A percentile compares a stretch with the other conserved stretches of the same genome.
Conservation (phyloP, 2,329 filamentous ascomycete genomes). For the Teratosphaeriaceae sp. region DNA sequence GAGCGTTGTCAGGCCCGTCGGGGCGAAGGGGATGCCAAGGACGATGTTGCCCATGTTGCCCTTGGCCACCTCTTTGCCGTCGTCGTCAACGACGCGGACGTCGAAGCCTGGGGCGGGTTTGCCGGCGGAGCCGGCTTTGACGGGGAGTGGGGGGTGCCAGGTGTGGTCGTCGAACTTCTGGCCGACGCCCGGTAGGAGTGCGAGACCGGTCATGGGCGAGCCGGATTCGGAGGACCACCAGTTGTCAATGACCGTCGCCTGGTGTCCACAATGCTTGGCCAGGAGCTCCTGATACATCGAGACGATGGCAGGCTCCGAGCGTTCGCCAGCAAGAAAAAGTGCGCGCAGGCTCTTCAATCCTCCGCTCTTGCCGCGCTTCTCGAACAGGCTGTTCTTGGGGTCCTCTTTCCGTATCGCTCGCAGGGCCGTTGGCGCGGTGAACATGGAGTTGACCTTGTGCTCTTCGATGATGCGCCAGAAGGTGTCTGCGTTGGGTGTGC, state of each 20-base stretch:
- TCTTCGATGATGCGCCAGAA: slow-evolving; percentile 86
- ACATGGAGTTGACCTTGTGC: slow-evolving; percentile 76
- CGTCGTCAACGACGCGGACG: slow-evolving; percentile 75
- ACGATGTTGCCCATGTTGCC: slow-evolving; percentile 91
- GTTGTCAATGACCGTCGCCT: slow-evolving; percentile 60
- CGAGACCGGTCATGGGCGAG: slow-evolving; percentile 60
- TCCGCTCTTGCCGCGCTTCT: slow-evolving; percentile 56
- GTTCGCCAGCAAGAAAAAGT: slow-evolving; percentile 81
- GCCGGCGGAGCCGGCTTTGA: slow-evolving; percentile 81
- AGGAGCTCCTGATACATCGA: slow-evolving; percentile 73
- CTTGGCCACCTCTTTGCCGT: slow-evolving; percentile 61
- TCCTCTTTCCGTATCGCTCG: slow-evolving; percentile 84
- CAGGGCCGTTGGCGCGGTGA: slow-evolving; percentile 81
- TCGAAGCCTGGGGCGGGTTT: slow-evolving; percentile 91
- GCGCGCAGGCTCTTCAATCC: slow-evolving; percentile 66
- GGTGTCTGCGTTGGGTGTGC: slow-evolving; percentile 77
- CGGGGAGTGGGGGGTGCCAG: slow-evolving; percentile 45
- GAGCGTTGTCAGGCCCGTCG: slow-evolving; percentile 76
- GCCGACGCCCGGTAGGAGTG: slow-evolving; percentile 57
- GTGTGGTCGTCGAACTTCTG: slow-evolving; percentile 43
- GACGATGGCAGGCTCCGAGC: slow-evolving; percentile 81
- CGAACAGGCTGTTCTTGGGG: slow-evolving; percentile 62
- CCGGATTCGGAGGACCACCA: slow-evolving; percentile 71
- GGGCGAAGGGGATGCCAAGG: slow-evolving; percentile 71
- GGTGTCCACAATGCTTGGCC: slow-evolving; percentile 55